Conservation (phyloP, 129 eudicot genomes). For the Gnaphalium uliginosum region DNA sequence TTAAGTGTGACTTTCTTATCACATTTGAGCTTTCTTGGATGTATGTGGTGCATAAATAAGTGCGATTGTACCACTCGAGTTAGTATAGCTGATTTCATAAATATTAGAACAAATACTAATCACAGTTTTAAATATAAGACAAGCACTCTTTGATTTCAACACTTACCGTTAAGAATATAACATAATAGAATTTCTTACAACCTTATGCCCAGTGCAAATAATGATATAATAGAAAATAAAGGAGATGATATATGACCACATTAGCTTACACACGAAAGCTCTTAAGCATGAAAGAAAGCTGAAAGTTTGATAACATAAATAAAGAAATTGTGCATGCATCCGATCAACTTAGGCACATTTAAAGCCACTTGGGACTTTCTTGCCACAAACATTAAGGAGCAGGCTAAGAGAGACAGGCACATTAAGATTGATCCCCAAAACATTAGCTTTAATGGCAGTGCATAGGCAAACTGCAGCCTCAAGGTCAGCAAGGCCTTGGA, state of each 20-base stretch:
- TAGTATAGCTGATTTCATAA: not conserved
- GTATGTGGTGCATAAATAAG: not conserved
- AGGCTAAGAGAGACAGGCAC: slow-evolving; percentile 56
- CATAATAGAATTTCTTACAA: too few relatives aligned
- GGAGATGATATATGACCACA: not conserved
- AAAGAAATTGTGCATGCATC: not conserved
- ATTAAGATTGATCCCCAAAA: slow-evolving; percentile 54
- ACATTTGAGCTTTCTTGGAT: not conserved
- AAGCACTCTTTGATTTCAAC: not conserved
- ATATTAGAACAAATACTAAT: not conserved
- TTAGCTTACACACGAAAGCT: slow-evolving; percentile 4
- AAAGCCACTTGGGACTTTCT: not conserved
- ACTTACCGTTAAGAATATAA: slow-evolving; percentile 6
- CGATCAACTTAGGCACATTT: slow-evolving; percentile 20
- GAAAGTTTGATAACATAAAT: not conserved
- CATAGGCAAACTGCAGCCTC: slow-evolving; percentile 69
- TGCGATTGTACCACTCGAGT: not conserved
- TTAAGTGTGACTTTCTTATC: not conserved
- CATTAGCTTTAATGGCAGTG: slow-evolving; percentile 56
- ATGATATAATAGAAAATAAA: not conserved
- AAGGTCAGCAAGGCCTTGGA: slow-evolving; percentile 51
- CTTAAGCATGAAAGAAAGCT: not conserved
- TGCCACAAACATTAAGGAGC: not conserved
- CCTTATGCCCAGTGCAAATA: not conserved
- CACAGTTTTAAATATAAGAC: not conserved